Evolutionary conservation across 2,329 filamentous ascomycete genomes (phyloP).

Genomic region (Didymosphaeria variabile): DNA sequence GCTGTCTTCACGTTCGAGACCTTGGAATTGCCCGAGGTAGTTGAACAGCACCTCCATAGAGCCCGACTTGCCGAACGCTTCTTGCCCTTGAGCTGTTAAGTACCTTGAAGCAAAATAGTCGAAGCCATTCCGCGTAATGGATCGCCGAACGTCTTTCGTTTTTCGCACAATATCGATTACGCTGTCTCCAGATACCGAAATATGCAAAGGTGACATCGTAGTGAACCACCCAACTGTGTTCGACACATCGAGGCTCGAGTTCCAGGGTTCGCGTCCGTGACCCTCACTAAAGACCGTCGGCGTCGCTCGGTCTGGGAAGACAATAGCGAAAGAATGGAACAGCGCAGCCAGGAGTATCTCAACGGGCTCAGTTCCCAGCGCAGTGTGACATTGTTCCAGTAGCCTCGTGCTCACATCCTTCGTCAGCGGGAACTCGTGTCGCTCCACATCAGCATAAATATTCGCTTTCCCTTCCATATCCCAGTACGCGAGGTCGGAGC

Average conservation of each 20-base stretch:
- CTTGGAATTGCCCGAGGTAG: constrained; percentile 58
- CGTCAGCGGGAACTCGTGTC: constrained; percentile 17
- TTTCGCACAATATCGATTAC: not conserved
- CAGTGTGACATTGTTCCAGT: constrained; percentile 23
- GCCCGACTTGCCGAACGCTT: not conserved
- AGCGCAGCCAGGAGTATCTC: constrained; percentile 32
- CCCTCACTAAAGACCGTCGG: constrained; percentile 47
- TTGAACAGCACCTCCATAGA: constrained; percentile 64
- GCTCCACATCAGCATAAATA: constrained; percentile 16
- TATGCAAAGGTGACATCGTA: constrained; percentile 20
- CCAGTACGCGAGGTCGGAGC: constrained; percentile 26
- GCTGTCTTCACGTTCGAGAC: constrained; percentile 61
- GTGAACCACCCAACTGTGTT: constrained; percentile 32
- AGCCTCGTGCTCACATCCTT: constrained; percentile 16
- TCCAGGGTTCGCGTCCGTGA: constrained; percentile 32
- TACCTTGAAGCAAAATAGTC: constrained; percentile 3
- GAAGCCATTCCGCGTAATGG: constrained; percentile 3
- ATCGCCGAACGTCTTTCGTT: constrained; percentile 5
- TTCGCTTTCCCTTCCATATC: constrained; percentile 21
- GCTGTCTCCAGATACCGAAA: not conserved
- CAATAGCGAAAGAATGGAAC: constrained; percentile 57
- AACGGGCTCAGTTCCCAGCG: constrained; percentile 58
- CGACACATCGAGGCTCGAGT: constrained; percentile 31
- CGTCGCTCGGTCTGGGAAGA: constrained; percentile 54
- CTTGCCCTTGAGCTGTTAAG: not conserved